A percentile compares a stretch with the other conserved stretches of the same genome.
These are phyloP conservation scores for Durio zibethinus DNA, from an alignment of 345 rosid genomes.

Conservation along the genomic window DNA sequence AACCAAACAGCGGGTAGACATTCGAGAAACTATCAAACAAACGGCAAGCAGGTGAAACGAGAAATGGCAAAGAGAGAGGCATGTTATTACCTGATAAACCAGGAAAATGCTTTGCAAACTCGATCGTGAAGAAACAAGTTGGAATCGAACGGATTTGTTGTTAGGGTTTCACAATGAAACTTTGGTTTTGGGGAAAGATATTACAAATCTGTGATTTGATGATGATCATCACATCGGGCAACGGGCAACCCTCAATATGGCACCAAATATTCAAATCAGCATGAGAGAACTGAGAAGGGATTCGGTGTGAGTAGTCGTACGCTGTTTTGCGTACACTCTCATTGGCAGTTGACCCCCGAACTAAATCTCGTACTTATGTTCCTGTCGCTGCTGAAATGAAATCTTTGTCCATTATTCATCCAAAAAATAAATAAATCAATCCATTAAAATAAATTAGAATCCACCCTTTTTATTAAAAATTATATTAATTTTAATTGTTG, in stretches of 20 bases:
- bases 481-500: too few species aligned
- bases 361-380: neutral
- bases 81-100: neutral
- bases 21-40: neutral
- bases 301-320: neutral
- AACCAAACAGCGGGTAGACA: neutral
- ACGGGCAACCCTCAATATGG: neutral
- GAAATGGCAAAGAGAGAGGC: neutral
- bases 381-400: neutral
- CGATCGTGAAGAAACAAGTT: neutral
- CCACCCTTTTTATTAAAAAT: too few species aligned
- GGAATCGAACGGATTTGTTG: neutral
- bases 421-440: too few species aligned
- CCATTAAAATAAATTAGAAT: too few species aligned
- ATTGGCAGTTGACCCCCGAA: neutral
- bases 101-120: neutral
- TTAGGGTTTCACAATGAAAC: conserved; percentile 12
- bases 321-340: neutral
- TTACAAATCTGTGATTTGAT: neutral
- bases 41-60: neutral
- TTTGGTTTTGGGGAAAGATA: neutral
- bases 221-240: neutral
- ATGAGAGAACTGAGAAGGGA: neutral
- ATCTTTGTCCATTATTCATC: too few species aligned
- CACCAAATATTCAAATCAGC: conserved; percentile 9